Evolutionary conservation across 2,329 filamentous ascomycete species (phyloP).

Genomic region (Xylaria arbuscula): DNA sequence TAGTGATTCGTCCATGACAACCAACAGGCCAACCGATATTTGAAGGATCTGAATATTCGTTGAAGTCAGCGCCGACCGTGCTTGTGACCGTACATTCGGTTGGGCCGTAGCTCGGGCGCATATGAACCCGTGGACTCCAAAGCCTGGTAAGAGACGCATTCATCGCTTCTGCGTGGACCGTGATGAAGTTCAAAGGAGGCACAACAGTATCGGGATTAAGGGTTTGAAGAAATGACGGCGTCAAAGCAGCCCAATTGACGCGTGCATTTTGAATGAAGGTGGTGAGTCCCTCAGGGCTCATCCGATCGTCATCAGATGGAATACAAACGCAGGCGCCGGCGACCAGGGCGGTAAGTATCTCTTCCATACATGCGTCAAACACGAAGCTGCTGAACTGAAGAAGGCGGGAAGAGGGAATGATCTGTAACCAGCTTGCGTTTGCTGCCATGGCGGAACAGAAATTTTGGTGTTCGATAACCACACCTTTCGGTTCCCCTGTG

Average conservation of each 20-base stretch:
- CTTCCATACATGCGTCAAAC: conserved; percentile 28
- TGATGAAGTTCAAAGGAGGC: conserved; percentile 20
- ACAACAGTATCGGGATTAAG: conserved; percentile 24
- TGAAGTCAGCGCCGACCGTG: conserved; percentile 8
- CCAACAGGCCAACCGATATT: conserved; percentile 29
- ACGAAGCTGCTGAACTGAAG: conserved; percentile 25
- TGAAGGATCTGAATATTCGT: conserved; percentile 13
- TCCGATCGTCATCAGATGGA: conserved; percentile 25
- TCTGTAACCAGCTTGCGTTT: conserved; percentile 16
- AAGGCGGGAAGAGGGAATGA: conserved; percentile 14
- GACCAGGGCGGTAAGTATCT: conserved; percentile 20
- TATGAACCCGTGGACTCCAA: conserved; percentile 19
- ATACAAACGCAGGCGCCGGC: conserved; percentile 25
- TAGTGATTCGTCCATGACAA: conserved; percentile 17
- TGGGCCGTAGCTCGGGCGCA: conserved; percentile 27
- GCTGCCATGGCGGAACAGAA: conserved; percentile 24
- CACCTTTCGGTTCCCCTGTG: conserved; percentile 27
- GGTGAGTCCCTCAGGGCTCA: conserved; percentile 20
- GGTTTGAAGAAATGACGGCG: conserved; percentile 19
- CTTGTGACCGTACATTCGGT: conserved; percentile 29
- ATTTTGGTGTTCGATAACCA: conserved; percentile 18
- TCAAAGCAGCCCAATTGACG: conserved; percentile 27
- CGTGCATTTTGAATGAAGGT: conserved; percentile 12
- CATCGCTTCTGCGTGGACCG: conserved; percentile 22
- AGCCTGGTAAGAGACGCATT: conserved; percentile 14